Percentiles rank a stretch among this genome's conserved stretches.
These are phyloP conservation scores for Aureobasidium sp. DNA, from an alignment of 2,329 filamentous ascomycete genomes.

Conservation along the genomic window DNA sequence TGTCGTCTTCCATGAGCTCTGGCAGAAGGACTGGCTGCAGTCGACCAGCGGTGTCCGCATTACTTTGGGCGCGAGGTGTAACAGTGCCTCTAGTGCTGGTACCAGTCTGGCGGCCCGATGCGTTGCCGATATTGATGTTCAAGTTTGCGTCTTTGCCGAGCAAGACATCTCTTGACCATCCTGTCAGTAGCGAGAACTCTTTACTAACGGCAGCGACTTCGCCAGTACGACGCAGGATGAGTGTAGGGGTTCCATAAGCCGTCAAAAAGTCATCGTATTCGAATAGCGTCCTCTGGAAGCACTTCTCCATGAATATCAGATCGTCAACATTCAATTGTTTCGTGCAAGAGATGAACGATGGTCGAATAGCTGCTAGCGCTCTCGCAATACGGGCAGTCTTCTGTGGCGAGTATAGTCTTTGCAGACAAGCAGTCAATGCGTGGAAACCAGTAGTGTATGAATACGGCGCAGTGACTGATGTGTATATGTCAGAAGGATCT, in stretches of 20 bases:
- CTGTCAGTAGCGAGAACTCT: constrained; percentile 91
- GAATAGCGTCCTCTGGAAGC: constrained; percentile 83
- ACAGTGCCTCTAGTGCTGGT: constrained; percentile 37
- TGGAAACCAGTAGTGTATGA: constrained; percentile 88
- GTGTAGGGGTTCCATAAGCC: constrained; percentile 78
- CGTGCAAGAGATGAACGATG: constrained; percentile 86
- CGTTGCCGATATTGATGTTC: constrained; percentile 68
- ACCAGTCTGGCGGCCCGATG: constrained; percentile 32
- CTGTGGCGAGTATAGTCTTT: constrained; percentile 66
- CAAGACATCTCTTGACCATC: constrained; percentile 85
- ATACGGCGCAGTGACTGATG: constrained; percentile 83
- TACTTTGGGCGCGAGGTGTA: constrained; percentile 34
- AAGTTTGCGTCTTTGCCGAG: constrained; percentile 79
- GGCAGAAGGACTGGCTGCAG: constrained; percentile 80
- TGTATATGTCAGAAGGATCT: constrained; percentile 80
- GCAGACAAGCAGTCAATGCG: constrained; percentile 70
- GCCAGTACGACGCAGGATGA: constrained; percentile 84
- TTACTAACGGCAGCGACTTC: constrained; percentile 95
- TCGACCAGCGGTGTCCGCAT: constrained; percentile 27
- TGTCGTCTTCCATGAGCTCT: constrained; percentile 87
- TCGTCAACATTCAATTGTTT: constrained; percentile 83
- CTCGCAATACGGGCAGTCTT: constrained; percentile 79
- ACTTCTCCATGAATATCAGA: constrained; percentile 95
- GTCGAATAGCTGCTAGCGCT: constrained; percentile 79
- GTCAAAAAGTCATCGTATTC: constrained; percentile 92